Percentiles rank a stretch among this genome's conserved stretches.
phyloP scores from a whole-genome alignment of 495 filamentous ascomycete species.

The Aspergillus diversus region DNA sequence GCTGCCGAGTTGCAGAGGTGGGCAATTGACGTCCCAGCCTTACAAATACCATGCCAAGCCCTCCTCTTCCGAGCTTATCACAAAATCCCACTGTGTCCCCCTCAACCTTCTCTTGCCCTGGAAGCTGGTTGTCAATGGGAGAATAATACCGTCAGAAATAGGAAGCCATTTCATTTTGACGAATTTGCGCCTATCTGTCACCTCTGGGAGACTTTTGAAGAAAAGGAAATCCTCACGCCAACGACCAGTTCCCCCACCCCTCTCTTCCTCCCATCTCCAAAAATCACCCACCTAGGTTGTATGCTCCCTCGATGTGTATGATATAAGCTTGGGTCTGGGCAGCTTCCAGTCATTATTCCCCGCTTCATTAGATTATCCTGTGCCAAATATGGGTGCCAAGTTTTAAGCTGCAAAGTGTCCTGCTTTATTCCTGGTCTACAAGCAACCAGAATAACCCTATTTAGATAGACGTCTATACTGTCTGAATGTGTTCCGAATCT shows the following conservation, averaged over 20 bases:
- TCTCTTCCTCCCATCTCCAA: conserved; percentile 2
- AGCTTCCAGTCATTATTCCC: conserved; percentile 2
- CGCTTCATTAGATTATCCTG: neutral
- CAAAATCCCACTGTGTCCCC: conserved; percentile 3
- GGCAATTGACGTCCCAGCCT: neutral
- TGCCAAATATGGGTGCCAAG: conserved; percentile 15
- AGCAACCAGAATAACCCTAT: conserved; percentile 8
- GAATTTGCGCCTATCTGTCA: neutral
- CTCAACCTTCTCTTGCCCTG: neutral
- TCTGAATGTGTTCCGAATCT: neutral
- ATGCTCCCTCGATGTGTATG: conserved; percentile 17
- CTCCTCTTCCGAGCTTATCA: conserved; percentile 15
- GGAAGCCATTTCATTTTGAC: neutral
- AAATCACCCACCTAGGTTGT: conserved; percentile 4
- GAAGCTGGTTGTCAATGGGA: conserved; percentile 2
- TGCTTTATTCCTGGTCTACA: conserved; percentile 16
- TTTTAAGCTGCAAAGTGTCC: conserved; percentile 11
- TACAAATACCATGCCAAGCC: conserved; percentile 7
- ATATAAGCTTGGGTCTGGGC: conserved; percentile 7
- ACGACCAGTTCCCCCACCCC: neutral
- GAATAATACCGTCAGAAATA: neutral
- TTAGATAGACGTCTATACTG: conserved; percentile 13
- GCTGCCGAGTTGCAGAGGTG: neutral
- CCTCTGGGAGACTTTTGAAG: neutral
- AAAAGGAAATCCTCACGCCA: neutral